Conservation (phyloP, 1,284 basidiomycete species). For the Cutaneotrichosporon sp. region DNA sequence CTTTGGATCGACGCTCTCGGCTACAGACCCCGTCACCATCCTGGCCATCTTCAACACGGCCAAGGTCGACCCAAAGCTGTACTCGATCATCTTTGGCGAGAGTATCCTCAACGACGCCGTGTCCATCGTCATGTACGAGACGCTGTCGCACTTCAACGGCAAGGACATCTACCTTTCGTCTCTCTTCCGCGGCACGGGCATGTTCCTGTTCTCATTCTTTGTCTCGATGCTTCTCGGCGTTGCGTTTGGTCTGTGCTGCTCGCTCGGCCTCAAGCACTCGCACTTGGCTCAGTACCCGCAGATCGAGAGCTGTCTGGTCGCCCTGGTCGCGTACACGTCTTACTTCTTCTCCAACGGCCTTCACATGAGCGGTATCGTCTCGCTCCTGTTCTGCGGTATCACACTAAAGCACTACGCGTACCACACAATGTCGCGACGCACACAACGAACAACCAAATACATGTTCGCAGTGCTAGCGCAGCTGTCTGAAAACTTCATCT, state of each 20-base stretch:
- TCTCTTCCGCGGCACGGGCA: conserved; percentile 89
- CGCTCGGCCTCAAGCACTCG: conserved; percentile 91
- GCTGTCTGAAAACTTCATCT: conserved; percentile 98
- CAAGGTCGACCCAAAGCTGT: conserved; percentile 97
- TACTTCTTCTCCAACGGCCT: conserved; percentile 98
- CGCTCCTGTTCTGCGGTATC: conserved; percentile 96
- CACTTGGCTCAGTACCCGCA: conserved; percentile 78
- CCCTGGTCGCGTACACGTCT: conserved; percentile 90
- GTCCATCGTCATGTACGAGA: conserved; percentile 99
- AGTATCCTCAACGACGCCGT: conserved; percentile 97
- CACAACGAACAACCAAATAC: conserved; percentile 92
- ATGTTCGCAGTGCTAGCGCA: conserved; percentile 88
- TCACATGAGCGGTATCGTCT: conserved; percentile 95
- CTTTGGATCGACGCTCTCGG: conserved; percentile 93
- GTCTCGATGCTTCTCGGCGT: conserved; percentile 92
- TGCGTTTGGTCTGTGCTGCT: conserved; percentile 80
- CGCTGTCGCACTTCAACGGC: conserved; percentile 82
- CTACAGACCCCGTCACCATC: conserved; percentile 97
- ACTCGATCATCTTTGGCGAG: conserved; percentile 97
- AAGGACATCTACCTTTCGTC: conserved; percentile 76
- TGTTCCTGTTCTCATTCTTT: conserved; percentile 92
- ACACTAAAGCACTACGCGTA: conserved; percentile 99
- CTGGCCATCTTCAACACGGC: conserved; percentile 98
- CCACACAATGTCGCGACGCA: conserved; percentile 94
- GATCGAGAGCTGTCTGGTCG: conserved; percentile 90